Base-by-base conservation (phyloP, 2,329 filamentous ascomycete species). In the Neophaeococcomyces mojaviensis region DNA sequence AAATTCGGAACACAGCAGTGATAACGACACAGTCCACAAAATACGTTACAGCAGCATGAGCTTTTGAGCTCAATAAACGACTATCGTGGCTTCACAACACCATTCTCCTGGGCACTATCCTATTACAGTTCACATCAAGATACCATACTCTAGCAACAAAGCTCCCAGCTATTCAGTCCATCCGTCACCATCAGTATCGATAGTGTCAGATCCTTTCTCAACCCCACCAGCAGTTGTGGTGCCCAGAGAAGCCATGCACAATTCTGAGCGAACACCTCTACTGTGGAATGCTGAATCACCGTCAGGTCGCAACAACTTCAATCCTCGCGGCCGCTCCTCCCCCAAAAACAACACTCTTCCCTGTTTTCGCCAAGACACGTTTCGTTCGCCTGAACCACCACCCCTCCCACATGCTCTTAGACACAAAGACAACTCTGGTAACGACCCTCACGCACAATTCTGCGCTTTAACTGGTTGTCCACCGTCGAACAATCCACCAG, bases 401-500 rank as follows among this genome's bases (percentile, higher is more conserved):
- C 24, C 36, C 19, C 18, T 28, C 4, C 20, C 26, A 12, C 19
- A 44, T 7, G 12, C 15, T 37, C 20, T 44, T 19, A 26, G 3
- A 18, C 41, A 44, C 32, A 44, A 44, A 32, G 41, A 44, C 28
- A 13, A 36, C 20, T 35, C 41, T 10, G 41, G 32, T 19, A 30
- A 52, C 3, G 50, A 56, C 39, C 42, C 46, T 12, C 55, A 58
- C 36, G 30, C 43, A 8, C 55, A 58, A 24, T 58, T 58, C 50
- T 57, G 54, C 42, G 49, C 51, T 36, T 44, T 58, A n/a, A 44
- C 48, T 8, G 55, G 55, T 12, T 46, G 52, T 20, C 55, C 55
- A 2, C 50, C 54, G 3, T 57, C 54, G 2, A 47, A 42, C 15
- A 2, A 6, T 12, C 24, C 41, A 12, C 48, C 49, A 12, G 19